Conservation (phyloP, 805 yeast genomes). For the Wickerhamomyces canadensis region DNA sequence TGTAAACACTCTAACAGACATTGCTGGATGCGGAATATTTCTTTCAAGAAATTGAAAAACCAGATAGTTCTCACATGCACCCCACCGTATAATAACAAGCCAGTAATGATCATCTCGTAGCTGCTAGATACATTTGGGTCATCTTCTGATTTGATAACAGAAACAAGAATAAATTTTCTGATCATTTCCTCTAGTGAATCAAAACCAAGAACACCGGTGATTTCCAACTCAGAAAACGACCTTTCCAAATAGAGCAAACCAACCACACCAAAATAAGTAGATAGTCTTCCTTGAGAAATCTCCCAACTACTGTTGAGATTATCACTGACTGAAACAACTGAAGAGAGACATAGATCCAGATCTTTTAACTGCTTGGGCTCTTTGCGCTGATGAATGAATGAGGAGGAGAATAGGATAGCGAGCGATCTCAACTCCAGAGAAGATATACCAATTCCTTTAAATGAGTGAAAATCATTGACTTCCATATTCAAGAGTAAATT, state of each 20-base stretch:
- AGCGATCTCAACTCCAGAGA: neutral
- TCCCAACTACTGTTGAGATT: neutral
- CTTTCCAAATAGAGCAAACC: slow-evolving; percentile 10
- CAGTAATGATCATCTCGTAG: slow-evolving; percentile 37
- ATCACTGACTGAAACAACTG: neutral
- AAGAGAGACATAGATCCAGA: neutral
- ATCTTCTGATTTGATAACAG: slow-evolving; percentile 23
- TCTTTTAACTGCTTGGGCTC: neutral
- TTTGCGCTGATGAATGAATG: neutral
- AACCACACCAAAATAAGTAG: slow-evolving; percentile 8
- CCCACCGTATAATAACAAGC: slow-evolving; percentile 39
- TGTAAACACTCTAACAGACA: neutral
- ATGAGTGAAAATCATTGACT: neutral
- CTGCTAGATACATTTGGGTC: slow-evolving; percentile 31
- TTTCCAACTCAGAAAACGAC: neutral
- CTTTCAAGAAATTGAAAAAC: slow-evolving; percentile 35
- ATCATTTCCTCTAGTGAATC: slow-evolving; percentile 1
- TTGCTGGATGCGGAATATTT: slow-evolving; percentile 17
- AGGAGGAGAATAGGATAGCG: neutral
- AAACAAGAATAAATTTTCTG: slow-evolving; percentile 13
- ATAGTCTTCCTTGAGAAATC: neutral
- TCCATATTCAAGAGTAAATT: neutral
- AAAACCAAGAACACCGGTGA: neutral
- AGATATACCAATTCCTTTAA: neutral
- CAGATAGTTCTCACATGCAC: slow-evolving; percentile 35